Percentiles rank a stretch among this genome's conserved stretches.
These are phyloP conservation scores for Lactifluus hygrophoroides DNA, from an alignment of 768 basidiomycete genomes.

Conservation along the genomic window DNA sequence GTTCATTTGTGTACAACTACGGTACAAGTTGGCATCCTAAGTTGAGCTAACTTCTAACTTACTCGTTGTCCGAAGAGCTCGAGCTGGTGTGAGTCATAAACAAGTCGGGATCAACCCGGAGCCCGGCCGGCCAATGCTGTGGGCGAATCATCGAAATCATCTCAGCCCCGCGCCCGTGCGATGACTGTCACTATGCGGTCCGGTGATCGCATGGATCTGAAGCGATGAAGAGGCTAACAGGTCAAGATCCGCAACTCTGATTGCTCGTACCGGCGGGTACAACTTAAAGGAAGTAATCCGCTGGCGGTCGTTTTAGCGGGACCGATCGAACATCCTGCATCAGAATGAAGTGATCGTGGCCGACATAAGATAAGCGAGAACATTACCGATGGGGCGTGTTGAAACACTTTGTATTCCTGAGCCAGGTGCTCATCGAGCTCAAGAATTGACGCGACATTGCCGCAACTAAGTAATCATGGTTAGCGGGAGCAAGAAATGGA, in stretches of 20 bases:
- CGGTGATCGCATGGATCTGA: background rate
- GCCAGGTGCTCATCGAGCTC: slow-evolving; percentile 88
- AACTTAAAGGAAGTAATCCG: slow-evolving; percentile 72
- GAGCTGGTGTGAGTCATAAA: background rate
- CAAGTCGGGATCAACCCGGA: background rate
- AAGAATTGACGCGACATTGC: slow-evolving; percentile 91
- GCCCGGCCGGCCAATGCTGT: background rate
- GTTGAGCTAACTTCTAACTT: too few relatives aligned
- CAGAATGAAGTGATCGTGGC: background rate
- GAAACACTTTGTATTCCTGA: slow-evolving; percentile 95
- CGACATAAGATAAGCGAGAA: background rate
- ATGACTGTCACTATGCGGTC: background rate
- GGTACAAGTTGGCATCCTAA: background rate
- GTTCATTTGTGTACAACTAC: background rate
- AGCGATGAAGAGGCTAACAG: background rate
- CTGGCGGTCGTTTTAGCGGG: slow-evolving; percentile 76
- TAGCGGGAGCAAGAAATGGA: background rate
- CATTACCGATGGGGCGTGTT: slow-evolving; percentile 78
- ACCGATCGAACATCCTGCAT: slow-evolving; percentile 70
- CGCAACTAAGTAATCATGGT: slow-evolving; percentile 50
- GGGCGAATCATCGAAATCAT: background rate
- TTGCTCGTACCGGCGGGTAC: background rate
- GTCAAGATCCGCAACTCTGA: background rate
- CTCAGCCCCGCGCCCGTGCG: background rate
- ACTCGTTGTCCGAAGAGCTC: background rate